Evolutionary conservation across 352 stramenopile species (phyloP).

Genomic region (Phytopythium vexans): DNA sequence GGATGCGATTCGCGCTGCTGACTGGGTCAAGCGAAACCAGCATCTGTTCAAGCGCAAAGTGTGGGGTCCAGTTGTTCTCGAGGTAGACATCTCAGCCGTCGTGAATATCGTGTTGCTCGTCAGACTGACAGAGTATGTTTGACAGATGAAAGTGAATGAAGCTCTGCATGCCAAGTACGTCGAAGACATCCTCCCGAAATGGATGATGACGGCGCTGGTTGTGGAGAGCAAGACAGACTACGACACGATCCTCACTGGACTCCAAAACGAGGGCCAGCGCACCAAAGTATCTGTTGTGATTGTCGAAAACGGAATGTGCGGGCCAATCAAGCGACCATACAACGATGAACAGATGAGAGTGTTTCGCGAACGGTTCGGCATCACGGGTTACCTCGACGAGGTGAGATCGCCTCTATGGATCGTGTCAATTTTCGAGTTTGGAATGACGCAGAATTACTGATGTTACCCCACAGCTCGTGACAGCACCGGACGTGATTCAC

Average conservation of each 20-base stretch:
- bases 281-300: slow-evolving; percentile 71
- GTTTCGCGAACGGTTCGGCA: slow-evolving; percentile 53
- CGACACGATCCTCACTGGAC: slow-evolving; percentile 63
- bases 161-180: slow-evolving; percentile 80
- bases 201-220: slow-evolving; percentile 68
- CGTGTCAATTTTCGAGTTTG: background rate
- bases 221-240: slow-evolving; percentile 83
- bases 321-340: slow-evolving; percentile 53
- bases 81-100: slow-evolving; percentile 26
- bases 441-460: background rate
- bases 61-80: slow-evolving; percentile 76
- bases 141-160: slow-evolving; percentile 76
- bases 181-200: slow-evolving; percentile 82
- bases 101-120: too few relatives aligned
- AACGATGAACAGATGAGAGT: slow-evolving; percentile 45
- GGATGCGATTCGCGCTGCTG: slow-evolving; percentile 67
- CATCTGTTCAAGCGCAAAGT: slow-evolving; percentile 70
- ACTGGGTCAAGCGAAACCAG: slow-evolving; percentile 77
- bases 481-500: slow-evolving; percentile 77
- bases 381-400: slow-evolving; percentile 78
- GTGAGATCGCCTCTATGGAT: slow-evolving; percentile 14
- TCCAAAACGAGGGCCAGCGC: slow-evolving; percentile 50
- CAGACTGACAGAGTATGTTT: background rate
- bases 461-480: slow-evolving; percentile 47
- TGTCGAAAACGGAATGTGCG: slow-evolving; percentile 59